phyloP scores from a whole-genome alignment of 2,329 filamentous ascomycete genomes.

The Knufia fluminis region DNA sequence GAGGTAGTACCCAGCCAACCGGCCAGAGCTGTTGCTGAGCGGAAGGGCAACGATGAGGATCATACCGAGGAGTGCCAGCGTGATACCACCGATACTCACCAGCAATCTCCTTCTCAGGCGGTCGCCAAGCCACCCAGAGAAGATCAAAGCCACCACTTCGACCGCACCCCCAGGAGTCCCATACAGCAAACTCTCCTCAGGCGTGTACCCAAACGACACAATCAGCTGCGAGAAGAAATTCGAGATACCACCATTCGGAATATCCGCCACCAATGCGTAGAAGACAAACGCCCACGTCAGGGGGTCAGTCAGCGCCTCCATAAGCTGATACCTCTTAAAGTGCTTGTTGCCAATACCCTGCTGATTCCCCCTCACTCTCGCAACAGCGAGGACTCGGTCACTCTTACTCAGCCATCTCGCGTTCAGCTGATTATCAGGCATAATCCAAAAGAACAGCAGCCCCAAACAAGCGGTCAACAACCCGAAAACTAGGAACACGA shows the following conservation, averaged over 20 bases:
- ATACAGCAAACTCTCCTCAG: conserved; percentile 54
- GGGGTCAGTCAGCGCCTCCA: conserved; percentile 49
- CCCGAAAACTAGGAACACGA: conserved; percentile 48
- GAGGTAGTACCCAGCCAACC: conserved; percentile 57
- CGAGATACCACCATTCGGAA: conserved; percentile 50
- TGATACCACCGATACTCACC: conserved; percentile 43
- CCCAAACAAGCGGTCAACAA: conserved; percentile 44
- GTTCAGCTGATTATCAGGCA: conserved; percentile 54
- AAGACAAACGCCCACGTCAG: conserved; percentile 53
- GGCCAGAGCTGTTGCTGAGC: conserved; percentile 47
- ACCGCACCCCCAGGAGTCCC: conserved; percentile 57
- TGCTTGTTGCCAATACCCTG: conserved; percentile 62
- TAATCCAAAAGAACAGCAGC: conserved; percentile 40
- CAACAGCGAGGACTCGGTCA: conserved; percentile 59
- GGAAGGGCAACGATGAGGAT: conserved; percentile 45
- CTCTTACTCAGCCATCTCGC: conserved; percentile 54
- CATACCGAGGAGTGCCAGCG: conserved; percentile 19
- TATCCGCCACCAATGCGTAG: conserved; percentile 47
- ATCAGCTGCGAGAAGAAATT: conserved; percentile 57
- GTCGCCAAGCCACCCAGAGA: conserved; percentile 50
- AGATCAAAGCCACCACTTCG: conserved; percentile 50
- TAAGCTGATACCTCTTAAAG: conserved; percentile 58
- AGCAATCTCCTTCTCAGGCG: conserved; percentile 49
- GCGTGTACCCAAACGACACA: conserved; percentile 55
- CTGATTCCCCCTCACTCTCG: conserved; percentile 63